Evolutionary conservation across 208 protist genomes (phyloP).

Genomic region (Herpetomonas tarakana): DNA sequence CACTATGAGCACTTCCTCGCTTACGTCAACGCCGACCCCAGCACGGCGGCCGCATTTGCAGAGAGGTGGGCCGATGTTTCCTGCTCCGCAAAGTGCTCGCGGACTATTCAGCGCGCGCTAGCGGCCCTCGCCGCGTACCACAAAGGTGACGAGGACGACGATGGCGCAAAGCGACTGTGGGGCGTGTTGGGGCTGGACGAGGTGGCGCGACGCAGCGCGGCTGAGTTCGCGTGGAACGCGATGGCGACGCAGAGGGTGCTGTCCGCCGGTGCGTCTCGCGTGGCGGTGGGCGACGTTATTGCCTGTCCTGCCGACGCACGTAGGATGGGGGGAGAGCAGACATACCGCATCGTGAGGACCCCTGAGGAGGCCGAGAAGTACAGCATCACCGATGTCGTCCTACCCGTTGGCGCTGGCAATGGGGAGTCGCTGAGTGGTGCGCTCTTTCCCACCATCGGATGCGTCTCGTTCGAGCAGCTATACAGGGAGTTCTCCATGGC

Average conservation of each 20-base stretch:
- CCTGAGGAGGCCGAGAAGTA: slow-evolving; percentile 27
- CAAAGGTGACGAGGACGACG: background rate
- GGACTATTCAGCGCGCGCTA: slow-evolving; percentile 22
- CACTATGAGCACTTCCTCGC: slow-evolving; percentile 55
- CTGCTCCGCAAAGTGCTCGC: slow-evolving; percentile 24
- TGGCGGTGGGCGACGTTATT: slow-evolving; percentile 66
- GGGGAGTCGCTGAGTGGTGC: slow-evolving; percentile 1
- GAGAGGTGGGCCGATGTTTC: slow-evolving; percentile 42
- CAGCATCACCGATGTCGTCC: slow-evolving; percentile 65
- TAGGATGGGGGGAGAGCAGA: background rate
- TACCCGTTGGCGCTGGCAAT: slow-evolving; percentile 39
- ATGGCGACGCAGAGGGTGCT: slow-evolving; percentile 75
- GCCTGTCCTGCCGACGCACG: no score
- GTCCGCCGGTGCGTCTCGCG: slow-evolving; percentile 19
- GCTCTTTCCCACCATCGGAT: slow-evolving; percentile 10
- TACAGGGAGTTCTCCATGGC: slow-evolving; percentile 31
- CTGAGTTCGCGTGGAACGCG: slow-evolving; percentile 83
- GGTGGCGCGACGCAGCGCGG: slow-evolving; percentile 27
- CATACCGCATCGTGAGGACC: slow-evolving; percentile 15
- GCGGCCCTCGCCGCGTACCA: slow-evolving; percentile 32
- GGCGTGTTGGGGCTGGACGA: slow-evolving; percentile 11
- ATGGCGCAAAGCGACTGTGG: slow-evolving; percentile 27
- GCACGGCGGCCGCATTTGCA: slow-evolving; percentile 35
- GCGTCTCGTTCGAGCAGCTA: slow-evolving; percentile 5
- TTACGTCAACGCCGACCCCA: slow-evolving; percentile 62